Evolutionary conservation across 2,329 filamentous ascomycete genomes (phyloP).

Genomic region (Hyphodiscus sp.): DNA sequence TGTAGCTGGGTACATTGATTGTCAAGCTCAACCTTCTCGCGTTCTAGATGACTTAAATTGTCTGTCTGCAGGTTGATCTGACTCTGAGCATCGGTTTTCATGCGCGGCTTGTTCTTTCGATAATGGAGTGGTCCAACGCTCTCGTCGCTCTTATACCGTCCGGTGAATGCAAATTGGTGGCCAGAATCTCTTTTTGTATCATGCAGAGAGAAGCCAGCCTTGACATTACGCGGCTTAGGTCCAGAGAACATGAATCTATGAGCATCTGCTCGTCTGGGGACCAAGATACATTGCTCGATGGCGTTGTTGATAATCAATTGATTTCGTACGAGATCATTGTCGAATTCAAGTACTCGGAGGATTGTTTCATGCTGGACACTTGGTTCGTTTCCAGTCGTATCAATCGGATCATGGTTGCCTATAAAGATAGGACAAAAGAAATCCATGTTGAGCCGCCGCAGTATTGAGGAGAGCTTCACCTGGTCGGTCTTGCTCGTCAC

Average conservation of each 20-base stretch:
- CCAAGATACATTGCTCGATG: slow-evolving; percentile 80
- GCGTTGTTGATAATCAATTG: slow-evolving; percentile 75
- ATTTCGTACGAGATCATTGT: slow-evolving; percentile 70
- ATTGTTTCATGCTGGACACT: slow-evolving; percentile 68
- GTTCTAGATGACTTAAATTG: slow-evolving; percentile 45
- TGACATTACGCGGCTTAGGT: slow-evolving; percentile 58
- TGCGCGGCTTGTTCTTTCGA: slow-evolving; percentile 47
- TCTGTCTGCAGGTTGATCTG: slow-evolving; percentile 52
- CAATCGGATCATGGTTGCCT: slow-evolving; percentile 45
- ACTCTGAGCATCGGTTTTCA: slow-evolving; percentile 68
- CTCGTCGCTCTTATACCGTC: slow-evolving; percentile 33
- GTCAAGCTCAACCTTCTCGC: slow-evolving; percentile 46
- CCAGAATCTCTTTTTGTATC: slow-evolving; percentile 55
- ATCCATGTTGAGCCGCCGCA: slow-evolving; percentile 48
- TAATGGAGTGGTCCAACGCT: slow-evolving; percentile 42
- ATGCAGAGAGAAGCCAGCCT: slow-evolving; percentile 62
- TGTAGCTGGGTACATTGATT: slow-evolving; percentile 30
- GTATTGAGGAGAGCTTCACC: slow-evolving; percentile 56
- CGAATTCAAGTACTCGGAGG: slow-evolving; percentile 73
- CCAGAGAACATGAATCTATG: slow-evolving; percentile 61
- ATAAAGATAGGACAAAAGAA: slow-evolving; percentile 55
- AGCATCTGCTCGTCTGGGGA: slow-evolving; percentile 61
- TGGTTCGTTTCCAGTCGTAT: slow-evolving; percentile 66
- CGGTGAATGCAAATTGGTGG: slow-evolving; percentile 47
- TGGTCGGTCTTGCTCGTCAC: slow-evolving; percentile 74